These are phyloP conservation scores for Leccinum incarnatum DNA, from an alignment of 768 basidiomycete genomes.

Conservation along the genomic window DNA sequence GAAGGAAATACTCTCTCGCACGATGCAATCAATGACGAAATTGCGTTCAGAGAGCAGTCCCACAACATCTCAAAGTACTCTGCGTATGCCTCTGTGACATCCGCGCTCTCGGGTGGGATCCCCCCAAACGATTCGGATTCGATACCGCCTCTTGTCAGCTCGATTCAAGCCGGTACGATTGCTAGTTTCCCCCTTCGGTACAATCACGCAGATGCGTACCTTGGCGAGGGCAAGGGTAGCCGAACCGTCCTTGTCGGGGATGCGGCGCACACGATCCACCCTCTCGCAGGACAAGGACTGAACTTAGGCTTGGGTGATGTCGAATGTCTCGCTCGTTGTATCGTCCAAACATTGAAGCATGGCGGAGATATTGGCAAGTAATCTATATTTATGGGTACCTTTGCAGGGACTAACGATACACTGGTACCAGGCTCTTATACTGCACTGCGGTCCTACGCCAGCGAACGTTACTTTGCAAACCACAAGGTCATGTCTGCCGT, in stretches of 20 bases:
- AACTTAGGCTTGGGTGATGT: constrained; percentile 93
- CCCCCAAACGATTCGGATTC: constrained; percentile 58
- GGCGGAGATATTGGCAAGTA: constrained; percentile 83
- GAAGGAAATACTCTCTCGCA: constrained; percentile 45
- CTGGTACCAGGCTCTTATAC: constrained; percentile 62
- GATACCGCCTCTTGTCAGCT: constrained; percentile 72
- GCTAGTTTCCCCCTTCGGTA: constrained; percentile 91
- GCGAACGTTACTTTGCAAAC: constrained; percentile 81
- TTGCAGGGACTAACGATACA: not conserved
- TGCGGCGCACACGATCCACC: constrained; percentile 93
- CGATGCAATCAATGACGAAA: constrained; percentile 55
- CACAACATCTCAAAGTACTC: constrained; percentile 65
- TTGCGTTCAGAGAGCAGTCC: constrained; percentile 69
- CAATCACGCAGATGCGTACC: constrained; percentile 82
- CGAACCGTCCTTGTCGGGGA: constrained; percentile 92
- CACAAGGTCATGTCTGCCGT: constrained; percentile 80
- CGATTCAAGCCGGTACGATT: constrained; percentile 66
- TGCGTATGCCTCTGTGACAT: constrained; percentile 52
- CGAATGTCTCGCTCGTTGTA: constrained; percentile 62
- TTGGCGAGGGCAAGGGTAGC: constrained; percentile 63
- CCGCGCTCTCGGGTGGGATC: constrained; percentile 41
- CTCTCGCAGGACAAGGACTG: constrained; percentile 93
- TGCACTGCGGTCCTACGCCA: constrained; percentile 71
- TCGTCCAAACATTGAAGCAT: constrained; percentile 50
- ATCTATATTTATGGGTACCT: not conserved